Evolutionary conservation across 1,284 basidiomycete genomes (phyloP), one percentile per base, ranked within the genome.

Genomic region (Mycosarcoma mackinlayi): DNA sequence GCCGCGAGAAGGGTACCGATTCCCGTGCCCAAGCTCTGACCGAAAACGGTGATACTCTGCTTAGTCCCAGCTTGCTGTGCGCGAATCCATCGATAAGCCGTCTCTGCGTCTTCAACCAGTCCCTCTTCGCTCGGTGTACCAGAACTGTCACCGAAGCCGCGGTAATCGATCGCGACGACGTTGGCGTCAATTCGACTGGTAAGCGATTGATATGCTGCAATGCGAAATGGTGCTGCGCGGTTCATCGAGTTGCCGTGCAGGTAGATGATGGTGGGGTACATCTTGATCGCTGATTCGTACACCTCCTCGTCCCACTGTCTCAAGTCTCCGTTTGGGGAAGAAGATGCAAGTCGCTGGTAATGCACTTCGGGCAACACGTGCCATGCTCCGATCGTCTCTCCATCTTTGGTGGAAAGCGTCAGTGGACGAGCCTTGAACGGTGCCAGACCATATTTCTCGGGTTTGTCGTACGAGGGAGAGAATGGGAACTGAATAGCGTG

Each of bases 191-290:
- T 84, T 1, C 89, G 86, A 1, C 88, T 85, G 0, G 90, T 86
- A 67, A 90, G 88, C 0, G 86, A 84, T 10, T 86, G 83, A 79
- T 91, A 91, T 38, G 88, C 86, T 4, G 85, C 86, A 10, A 92
- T 84, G 9, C 92, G 89, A 48, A 86, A 87, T 0, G 84, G 75
- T 6, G 88, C 86, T 0, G 91, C 90, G 14, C 93, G 88, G 0
- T 90, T 92, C 4, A 86, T 91, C 1, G 89, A 91, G 74, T 96
- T 96, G 11, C 94, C 95, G 73, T 98, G 95, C 54, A 95, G 87
- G 84, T 92, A 75, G 9, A 75, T 38, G 5, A 73, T 47, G 6
- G 75, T 77, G 0, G 75, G 77, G 24, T 70, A 68, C 11, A 55
- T 35, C 6, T 34, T 19, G 31, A 80, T 40, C 9, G 76, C 76